Evolutionary conservation across 2,329 filamentous ascomycete species (phyloP), one percentile per base, ranked within the genome.

Genomic region (Trichoderma pleuroti): DNA sequence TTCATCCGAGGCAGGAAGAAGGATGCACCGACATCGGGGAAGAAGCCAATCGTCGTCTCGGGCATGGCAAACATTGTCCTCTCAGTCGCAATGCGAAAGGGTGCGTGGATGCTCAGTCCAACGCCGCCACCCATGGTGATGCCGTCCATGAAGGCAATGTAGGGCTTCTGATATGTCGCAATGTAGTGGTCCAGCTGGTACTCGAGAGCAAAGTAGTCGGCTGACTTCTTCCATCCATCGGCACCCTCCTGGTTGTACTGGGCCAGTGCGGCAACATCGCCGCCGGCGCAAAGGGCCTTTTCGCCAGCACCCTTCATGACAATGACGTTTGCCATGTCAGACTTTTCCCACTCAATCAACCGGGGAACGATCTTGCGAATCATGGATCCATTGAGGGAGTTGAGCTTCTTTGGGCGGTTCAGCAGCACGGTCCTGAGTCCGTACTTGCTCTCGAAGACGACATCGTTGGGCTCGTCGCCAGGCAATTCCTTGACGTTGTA

Each of bases 111-210:
- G 80, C 93, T 97, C 70, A 99, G 87, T 8, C 96, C 96, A 67
- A 98, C 96, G 74, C 96, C 96, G 70, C 96, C 96, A 70, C 96
- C 96, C 96, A 99, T 99, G 66, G 97, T 99, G 80, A 97, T 92
- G 72, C 96, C 96, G 78, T 99, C 96, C 91, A 99, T 97, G 78
- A 98, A 92, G 36, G 96, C 92, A 66, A 99, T 89, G 78, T 96
- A 97, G 0, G 96, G 96, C 84, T 98, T 99, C 72, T 85, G 80
- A 83, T 97, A 98, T 46, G 94, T 98, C 26, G 96, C 93, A 79
- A 99, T 97, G 76, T 95, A 86, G 82, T 99, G 96, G 80, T 99
- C 93, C 73, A 99, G 90, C 83, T 93, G 91, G 86, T 98, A 99
- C 90, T 99, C 97, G 70, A 96, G 90, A 14, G 85, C 93, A 80